A percentile compares a stretch with the other conserved stretches of the same genome.
These are phyloP conservation scores for Hansenula anomala DNA, from an alignment of 1,139 yeast species.

Conservation along the genomic window DNA sequence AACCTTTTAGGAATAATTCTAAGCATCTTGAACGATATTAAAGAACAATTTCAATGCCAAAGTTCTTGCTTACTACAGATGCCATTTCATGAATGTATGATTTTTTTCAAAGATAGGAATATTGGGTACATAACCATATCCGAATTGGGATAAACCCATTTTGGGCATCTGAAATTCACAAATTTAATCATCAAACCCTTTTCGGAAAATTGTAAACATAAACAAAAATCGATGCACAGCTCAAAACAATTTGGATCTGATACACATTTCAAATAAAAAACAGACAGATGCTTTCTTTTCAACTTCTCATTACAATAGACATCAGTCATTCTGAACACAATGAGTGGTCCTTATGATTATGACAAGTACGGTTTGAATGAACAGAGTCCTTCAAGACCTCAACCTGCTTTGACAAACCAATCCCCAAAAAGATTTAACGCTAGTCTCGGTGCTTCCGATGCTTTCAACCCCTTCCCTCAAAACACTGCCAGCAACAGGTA, in stretches of 20 bases:
- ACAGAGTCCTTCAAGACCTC: constrained; percentile 14
- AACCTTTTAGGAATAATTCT: neutral
- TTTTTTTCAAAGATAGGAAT: neutral
- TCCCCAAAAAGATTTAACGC: constrained; percentile 17
- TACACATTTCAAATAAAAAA: too few species aligned
- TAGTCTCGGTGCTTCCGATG: constrained; percentile 2
- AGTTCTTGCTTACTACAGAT: neutral
- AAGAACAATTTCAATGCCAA: too few species aligned
- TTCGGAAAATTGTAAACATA: neutral
- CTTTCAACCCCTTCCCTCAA: constrained; percentile 25
- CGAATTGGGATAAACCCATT: neutral
- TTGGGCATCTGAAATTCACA: neutral
- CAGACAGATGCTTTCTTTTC: too few species aligned
- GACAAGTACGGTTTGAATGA: constrained; percentile 6
- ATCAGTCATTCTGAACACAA: neutral
- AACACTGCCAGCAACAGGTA: constrained; percentile 19
- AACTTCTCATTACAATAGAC: neutral
- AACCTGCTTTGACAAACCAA: constrained; percentile 13
- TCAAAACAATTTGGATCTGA: too few species aligned
- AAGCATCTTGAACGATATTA: neutral
- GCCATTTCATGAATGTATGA: too few species aligned
- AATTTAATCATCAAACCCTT: neutral
- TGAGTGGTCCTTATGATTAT: constrained; percentile 22
- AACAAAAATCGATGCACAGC: neutral
- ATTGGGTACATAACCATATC: neutral